phyloP scores from a whole-genome alignment of 208 protist genomes.

The Leishmania turanica region DNA sequence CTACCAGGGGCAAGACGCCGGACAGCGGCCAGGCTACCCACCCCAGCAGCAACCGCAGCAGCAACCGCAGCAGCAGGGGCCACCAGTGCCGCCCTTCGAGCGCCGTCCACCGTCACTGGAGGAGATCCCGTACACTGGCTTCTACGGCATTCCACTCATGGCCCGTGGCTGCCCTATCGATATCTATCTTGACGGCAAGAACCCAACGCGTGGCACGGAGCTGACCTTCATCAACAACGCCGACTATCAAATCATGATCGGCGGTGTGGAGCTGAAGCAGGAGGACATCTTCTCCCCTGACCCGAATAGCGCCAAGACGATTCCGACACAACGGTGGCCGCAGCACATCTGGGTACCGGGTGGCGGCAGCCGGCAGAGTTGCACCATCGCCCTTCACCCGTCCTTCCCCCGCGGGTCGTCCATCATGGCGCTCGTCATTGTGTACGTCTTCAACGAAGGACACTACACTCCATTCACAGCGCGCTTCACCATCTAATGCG shows the following conservation, averaged over 20 bases:
- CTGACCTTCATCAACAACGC: slow-evolving; percentile 84
- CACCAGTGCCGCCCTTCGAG: slow-evolving; percentile 68
- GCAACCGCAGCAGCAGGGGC: slow-evolving; percentile 34
- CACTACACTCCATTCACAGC: slow-evolving; percentile 66
- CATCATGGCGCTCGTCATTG: slow-evolving; percentile 75
- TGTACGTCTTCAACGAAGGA: slow-evolving; percentile 69
- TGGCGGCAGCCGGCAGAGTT: slow-evolving; percentile 50
- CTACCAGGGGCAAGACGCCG: neutral
- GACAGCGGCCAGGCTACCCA: neutral
- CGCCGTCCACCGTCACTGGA: slow-evolving; percentile 73
- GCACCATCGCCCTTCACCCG: slow-evolving; percentile 81
- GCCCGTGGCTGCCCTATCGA: slow-evolving; percentile 82
- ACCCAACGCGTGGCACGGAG: slow-evolving; percentile 82
- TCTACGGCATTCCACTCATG: slow-evolving; percentile 66
- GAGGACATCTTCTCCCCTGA: slow-evolving; percentile 80
- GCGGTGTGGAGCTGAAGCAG: slow-evolving; percentile 84
- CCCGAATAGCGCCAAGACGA: slow-evolving; percentile 68
- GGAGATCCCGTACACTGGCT: slow-evolving; percentile 69
- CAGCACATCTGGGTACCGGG: slow-evolving; percentile 74
- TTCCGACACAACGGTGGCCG: slow-evolving; percentile 85
- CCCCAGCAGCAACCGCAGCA: slow-evolving; percentile 35
- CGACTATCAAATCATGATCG: slow-evolving; percentile 67
- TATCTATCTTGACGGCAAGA: slow-evolving; percentile 86
- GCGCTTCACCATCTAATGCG: slow-evolving; percentile 65
- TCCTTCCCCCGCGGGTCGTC: slow-evolving; percentile 75